Conservation (phyloP, 176 grass and related monocot species). For the Rhipidocladum racemiflorum region DNA sequence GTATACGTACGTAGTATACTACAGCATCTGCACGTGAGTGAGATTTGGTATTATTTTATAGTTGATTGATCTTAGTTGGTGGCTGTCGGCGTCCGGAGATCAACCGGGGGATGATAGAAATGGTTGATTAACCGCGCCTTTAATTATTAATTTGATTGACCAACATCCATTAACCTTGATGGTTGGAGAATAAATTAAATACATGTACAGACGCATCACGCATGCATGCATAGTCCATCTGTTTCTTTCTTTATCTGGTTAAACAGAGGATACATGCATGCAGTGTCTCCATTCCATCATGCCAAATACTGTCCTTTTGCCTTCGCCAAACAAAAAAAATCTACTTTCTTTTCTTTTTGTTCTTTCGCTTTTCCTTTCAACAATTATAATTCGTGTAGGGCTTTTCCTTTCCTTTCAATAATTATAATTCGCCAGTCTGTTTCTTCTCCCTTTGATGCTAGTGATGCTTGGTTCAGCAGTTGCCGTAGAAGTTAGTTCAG, state of each 20-base stretch:
- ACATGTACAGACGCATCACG: background rate
- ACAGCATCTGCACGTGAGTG: background rate
- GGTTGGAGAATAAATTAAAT: background rate
- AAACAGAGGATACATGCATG: background rate
- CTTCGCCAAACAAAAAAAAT: background rate
- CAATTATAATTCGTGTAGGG: background rate
- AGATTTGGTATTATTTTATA: constrained; percentile 10
- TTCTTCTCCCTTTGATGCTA: background rate
- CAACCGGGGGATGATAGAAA: background rate
- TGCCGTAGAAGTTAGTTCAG: background rate
- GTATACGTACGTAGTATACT: background rate
- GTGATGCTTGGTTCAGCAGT: background rate
- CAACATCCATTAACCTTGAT: background rate
- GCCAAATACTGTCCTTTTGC: background rate
- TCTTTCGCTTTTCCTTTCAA: background rate
- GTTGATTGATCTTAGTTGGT: background rate
- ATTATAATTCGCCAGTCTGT: background rate
- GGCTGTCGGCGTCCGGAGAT: constrained; percentile 16
- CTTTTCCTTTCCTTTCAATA: background rate
- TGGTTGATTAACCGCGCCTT: background rate
- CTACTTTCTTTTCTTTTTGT: background rate
- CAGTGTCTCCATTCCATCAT: background rate
- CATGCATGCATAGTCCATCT: background rate
- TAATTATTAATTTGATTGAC: background rate
- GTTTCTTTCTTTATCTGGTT: background rate